A percentile compares a stretch with the other conserved stretches of the same genome.
These are phyloP conservation scores for Quercus lobata DNA, from an alignment of 331 rosid genomes.

Conservation along the genomic window DNA sequence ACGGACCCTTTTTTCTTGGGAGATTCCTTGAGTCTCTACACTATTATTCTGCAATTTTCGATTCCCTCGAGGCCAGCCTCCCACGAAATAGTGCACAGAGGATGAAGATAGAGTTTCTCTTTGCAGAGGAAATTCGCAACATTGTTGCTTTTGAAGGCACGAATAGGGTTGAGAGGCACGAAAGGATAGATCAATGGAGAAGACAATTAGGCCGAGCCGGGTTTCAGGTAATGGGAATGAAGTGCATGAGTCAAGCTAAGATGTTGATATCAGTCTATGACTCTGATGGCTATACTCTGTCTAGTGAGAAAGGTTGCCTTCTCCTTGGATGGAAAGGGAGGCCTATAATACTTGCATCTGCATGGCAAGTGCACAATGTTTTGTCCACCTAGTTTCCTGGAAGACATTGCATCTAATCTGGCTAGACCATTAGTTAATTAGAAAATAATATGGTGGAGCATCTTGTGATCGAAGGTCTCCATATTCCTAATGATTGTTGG, in stretches of 20 bases:
- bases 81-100: slow-evolving; percentile 48
- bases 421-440: slow-evolving; percentile 1
- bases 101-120: slow-evolving; percentile 59
- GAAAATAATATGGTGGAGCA: slow-evolving; percentile 9
- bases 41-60: slow-evolving; percentile 78
- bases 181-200: slow-evolving; percentile 67
- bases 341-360: slow-evolving; percentile 65
- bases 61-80: slow-evolving; percentile 63
- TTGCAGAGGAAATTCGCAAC: slow-evolving; percentile 52
- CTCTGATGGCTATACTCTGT: slow-evolving; percentile 65
- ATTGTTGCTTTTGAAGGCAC: slow-evolving; percentile 58
- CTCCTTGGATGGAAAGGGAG: slow-evolving; percentile 82
- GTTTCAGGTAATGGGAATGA: slow-evolving; percentile 59
- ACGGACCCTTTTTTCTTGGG: slow-evolving; percentile 79
- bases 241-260: slow-evolving; percentile 64
- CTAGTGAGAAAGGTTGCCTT: slow-evolving; percentile 59
- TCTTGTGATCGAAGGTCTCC: not conserved
- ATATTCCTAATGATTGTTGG: not conserved
- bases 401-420: not conserved
- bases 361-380: slow-evolving; percentile 58
- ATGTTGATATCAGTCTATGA: slow-evolving; percentile 67
- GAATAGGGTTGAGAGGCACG: slow-evolving; percentile 64
- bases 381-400: slow-evolving; percentile 11
- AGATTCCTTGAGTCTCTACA: slow-evolving; percentile 72
- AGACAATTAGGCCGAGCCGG: slow-evolving; percentile 69